Base-by-base conservation (phyloP, 192 early-diverging fungal species). In the Phycomyces blakesleeanus region DNA sequence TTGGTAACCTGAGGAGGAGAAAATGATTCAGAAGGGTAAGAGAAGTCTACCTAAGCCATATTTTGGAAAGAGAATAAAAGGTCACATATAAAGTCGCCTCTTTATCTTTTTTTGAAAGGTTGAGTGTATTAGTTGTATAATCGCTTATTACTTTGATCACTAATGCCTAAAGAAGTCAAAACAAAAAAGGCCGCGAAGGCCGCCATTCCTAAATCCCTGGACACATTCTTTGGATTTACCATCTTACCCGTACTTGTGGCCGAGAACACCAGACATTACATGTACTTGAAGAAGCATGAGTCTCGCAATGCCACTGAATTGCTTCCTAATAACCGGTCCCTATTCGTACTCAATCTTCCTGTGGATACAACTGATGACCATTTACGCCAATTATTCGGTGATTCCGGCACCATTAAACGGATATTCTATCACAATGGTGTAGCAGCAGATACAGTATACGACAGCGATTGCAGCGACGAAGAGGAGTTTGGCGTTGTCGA, bases 321-420 rank as follows among this genome's bases (percentile, higher is more conserved):
- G 12, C 64, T 73, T n/a, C 84, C 87, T n/a, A 67, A 73, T 21
- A 75, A 78, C 70, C 81, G 80, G 34, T 89, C 88, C 3, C 63
- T 91, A 0, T 91, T 87, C 60, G 61, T 90, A 56, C 72, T 83
- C 53, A 90, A 90, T 68, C 61, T 90, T 66, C 89, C 89, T 14
- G 72, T 75, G 12, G 89, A 91, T 59, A 76, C 88, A 16, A 87
- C 88, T 1, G 81, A 85, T 59, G 65, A 74, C 22, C 83, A 90
- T 53, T 62, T 91, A 40, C 74, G 81, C 37, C 71, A 84, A 29
- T 66, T 91, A 9, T 83, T 91, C 62, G 78, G 85, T 16, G 81
- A 81, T 27, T 68, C 73, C 16, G 86, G 78, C 2, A 76, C 71
- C 8, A 69, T 85, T 0, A 75, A 68, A n/a, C 69, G 74, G 8